Evolutionary conservation across 2,329 filamentous ascomycete species (phyloP), one percentile per base, ranked within the genome.

Genomic region (Cladosporium sp.): DNA sequence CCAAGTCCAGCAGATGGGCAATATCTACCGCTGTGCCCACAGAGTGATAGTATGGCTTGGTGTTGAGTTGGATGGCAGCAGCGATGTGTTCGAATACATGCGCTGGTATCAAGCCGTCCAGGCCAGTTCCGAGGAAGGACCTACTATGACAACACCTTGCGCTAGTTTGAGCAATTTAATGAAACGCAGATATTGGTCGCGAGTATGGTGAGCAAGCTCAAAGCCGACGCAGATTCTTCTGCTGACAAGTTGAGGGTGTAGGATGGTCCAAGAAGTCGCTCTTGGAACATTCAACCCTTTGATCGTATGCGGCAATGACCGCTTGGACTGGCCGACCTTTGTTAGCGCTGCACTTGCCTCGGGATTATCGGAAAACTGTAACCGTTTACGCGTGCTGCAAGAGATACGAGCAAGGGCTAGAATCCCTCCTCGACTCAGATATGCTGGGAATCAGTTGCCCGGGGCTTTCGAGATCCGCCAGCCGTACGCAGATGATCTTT

Each of bases 1-100:
- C 10, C 51, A 53, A 40, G 51, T 53, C 11, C 19, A 53, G 35
- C 34, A 38, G 16, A 53, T 53, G 51, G 34, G 35, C 9, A 16
- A 43, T 22, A 53, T 46, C 44, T 53, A 41, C 19, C 38, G 38
- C 7, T 41, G 38, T 22, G 38, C 38, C 7, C 38, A 22, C 38
- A 41, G 11, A 7, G 38, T 41, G 38, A 41, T 41, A 1, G 11
- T 41, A n/a, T 41, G 38, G 38, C 16, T 41, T 11, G 38, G 38
- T 8, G 38, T 18, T 9, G 38, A 16, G 8, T 16, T 16, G 19
- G 14, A 8, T 16, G 11, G 13, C 19, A 41, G 38, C 18, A 11
- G 14, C 6, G 38, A 6, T 4, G 10, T 22, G 14, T 41, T 18
- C 14, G 10, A 18, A 6, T 14, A 8, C n/a, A 41, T 41, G 4